Base-by-base conservation (phyloP, 2,329 filamentous ascomycete species). In the Ophiostoma triangulosporum region DNA sequence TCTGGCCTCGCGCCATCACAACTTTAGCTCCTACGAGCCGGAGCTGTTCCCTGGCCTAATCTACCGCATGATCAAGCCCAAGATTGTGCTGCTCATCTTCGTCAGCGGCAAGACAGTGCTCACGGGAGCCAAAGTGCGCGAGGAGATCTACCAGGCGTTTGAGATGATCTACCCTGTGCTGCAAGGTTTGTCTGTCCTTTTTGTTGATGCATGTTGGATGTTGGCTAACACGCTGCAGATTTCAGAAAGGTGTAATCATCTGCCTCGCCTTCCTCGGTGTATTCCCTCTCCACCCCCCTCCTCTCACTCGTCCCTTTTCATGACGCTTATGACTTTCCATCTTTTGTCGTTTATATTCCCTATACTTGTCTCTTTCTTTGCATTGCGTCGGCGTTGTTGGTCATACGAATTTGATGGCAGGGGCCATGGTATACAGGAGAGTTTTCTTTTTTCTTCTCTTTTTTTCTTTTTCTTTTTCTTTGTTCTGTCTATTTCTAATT, bases 31-130 rank as follows among this genome's bases (percentile, higher is more conserved):
- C 55, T 98, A 98, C 70, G 93, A 98, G 71, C 93, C 93, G 61
- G 93, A 98, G 68, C 71, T 98, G 68, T 98, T 97, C 80, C 93
- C 93, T 65, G 93, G 93, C 81, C 83, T 98, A 51, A 98, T 98
- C 73, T 98, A 98, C 73, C 89, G 93, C 69, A 98, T 98, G 93
- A 96, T 97, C 77, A 97, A 97, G 77, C 93, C 93, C 20, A 97
- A 97, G 82, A 95, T 97, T 62, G 91, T 97, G 52, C 82, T 97
- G 26, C 75, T 97, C 66, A 96, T 98, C 70, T 97, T 97, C 74
- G 91, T 97, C 64, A 93, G 86, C 64, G 93, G 91, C 65, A 97
- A 97, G 79, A 97, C 97, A 58, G 93, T 97, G 64, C 78, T 97
- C 66, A 97, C 93, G 40, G 93, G 93, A 65, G 93, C 93, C 61